A percentile compares a stretch with the other conserved stretches of the same genome.
Evolutionary conservation across 371 early-diverging fungal genomes (phyloP).

Genomic region (Actinomortierella ambigua): DNA sequence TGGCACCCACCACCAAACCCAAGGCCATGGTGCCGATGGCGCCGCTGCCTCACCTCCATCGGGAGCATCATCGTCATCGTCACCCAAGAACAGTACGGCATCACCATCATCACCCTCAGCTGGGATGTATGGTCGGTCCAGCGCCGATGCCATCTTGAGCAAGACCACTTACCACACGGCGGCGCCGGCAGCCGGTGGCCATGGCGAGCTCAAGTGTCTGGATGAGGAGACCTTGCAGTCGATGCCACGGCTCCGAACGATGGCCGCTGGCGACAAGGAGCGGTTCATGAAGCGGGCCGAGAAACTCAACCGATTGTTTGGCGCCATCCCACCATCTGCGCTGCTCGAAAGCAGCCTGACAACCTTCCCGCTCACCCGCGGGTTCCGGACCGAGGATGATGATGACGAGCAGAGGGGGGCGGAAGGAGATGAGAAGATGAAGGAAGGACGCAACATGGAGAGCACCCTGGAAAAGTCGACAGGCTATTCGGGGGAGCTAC

Average conservation of each 20-base stretch:
- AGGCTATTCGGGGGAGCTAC: too few relatives aligned
- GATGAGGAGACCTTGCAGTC: slow-evolving; percentile 9
- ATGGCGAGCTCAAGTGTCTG: background rate
- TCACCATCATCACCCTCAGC: too few relatives aligned
- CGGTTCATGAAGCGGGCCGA: slow-evolving; percentile 31
- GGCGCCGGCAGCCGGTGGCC: slow-evolving; percentile 2
- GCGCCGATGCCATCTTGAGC: too few relatives aligned
- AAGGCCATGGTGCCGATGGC: background rate
- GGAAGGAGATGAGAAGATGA: too few relatives aligned
- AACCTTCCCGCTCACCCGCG: background rate
- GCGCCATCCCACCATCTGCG: slow-evolving; percentile 29
- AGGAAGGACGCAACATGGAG: too few relatives aligned
- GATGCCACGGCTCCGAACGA: slow-evolving; percentile 17
- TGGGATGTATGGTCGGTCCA: too few relatives aligned
- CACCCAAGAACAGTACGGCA: slow-evolving; percentile 13
- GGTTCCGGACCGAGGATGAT: too few relatives aligned
- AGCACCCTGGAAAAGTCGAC: too few relatives aligned
- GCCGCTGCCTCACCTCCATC: background rate
- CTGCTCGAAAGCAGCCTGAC: slow-evolving; percentile 19
- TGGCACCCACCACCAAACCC: background rate
- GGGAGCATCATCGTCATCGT: slow-evolving; percentile 4
- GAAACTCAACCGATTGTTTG: slow-evolving; percentile 34
- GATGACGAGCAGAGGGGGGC: too few relatives aligned
- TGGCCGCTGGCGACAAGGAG: slow-evolving; percentile 34
- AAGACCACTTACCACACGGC: background rate